Evolutionary conservation across 2,329 filamentous ascomycete species (phyloP).

Genomic region (Epichloe uncinata): DNA sequence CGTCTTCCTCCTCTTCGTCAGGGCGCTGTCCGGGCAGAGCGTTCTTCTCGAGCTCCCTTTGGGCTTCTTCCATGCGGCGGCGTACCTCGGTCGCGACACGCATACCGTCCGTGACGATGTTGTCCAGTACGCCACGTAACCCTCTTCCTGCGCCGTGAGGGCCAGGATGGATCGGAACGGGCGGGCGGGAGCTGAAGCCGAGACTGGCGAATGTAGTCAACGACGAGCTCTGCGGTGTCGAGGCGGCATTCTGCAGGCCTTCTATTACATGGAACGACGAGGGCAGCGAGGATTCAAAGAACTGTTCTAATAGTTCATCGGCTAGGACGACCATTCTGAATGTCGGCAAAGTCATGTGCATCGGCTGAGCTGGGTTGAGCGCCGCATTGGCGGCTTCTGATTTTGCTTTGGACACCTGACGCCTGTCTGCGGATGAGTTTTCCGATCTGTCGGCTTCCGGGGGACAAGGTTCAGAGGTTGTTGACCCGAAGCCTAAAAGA

Average conservation of each 20-base stretch:
- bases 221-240: constrained; percentile 35
- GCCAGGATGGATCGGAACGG: constrained; percentile 25
- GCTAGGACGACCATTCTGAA: constrained; percentile 98
- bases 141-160: constrained; percentile 49
- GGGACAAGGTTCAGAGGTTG: constrained; percentile 22
- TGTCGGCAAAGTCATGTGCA: constrained; percentile 91
- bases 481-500: constrained; percentile 45
- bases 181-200: constrained; percentile 35
- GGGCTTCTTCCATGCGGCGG: constrained; percentile 88
- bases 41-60: constrained; percentile 79
- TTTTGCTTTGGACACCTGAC: constrained; percentile 46
- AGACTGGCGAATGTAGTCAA: constrained; percentile 78
- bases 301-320: constrained; percentile 88
- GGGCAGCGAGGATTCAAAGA: constrained; percentile 93
- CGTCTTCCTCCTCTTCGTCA: constrained; percentile 60
- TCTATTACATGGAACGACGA: constrained; percentile 83
- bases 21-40: constrained; percentile 49
- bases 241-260: constrained; percentile 26
- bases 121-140: constrained; percentile 84
- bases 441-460: constrained; percentile 29
- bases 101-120: constrained; percentile 96
- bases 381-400: constrained; percentile 76
- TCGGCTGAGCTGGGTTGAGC: constrained; percentile 79
- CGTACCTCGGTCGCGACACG: constrained; percentile 86
- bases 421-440: constrained; percentile 24